These are phyloP conservation scores for Extremus antarcticus DNA, from an alignment of 495 filamentous ascomycete species.

Conservation along the genomic window DNA sequence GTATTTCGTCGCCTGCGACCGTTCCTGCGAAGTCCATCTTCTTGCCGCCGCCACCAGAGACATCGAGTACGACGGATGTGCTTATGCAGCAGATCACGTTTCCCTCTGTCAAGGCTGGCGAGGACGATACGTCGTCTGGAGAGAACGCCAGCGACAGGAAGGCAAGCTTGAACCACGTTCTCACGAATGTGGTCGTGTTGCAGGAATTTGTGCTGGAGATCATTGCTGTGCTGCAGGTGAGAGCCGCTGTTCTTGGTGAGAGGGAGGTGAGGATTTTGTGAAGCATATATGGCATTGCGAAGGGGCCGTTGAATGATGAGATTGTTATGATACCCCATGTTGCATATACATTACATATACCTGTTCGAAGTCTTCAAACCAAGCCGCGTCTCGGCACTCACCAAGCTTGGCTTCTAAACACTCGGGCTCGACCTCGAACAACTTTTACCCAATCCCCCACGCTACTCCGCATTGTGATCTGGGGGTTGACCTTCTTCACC, in stretches of 20 bases:
- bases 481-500: no score
- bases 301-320: background rate
- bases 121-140: conserved; percentile 6
- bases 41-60: conserved; percentile 18
- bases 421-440: no score
- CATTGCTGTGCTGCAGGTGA: conserved; percentile 72
- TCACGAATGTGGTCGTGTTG: conserved; percentile 67
- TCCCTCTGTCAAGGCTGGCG: background rate
- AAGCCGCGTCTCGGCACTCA: no score
- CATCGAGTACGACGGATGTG: conserved; percentile 15
- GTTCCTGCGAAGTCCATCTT: conserved; percentile 1
- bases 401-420: no score
- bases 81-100: conserved; percentile 14
- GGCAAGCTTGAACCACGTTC: conserved; percentile 65
- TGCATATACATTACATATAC: no score
- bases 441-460: no score
- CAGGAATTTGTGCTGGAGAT: conserved; percentile 86
- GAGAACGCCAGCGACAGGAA: conserved; percentile 15
- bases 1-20: background rate
- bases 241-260: conserved; percentile 64
- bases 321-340: background rate
- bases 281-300: background rate
- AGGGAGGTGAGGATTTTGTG: conserved; percentile 63
- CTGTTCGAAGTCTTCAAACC: no score
- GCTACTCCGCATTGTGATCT: no score